phyloP scores from a whole-genome alignment of 2,329 filamentous ascomycete species.

The Aspergillus clavatus region DNA sequence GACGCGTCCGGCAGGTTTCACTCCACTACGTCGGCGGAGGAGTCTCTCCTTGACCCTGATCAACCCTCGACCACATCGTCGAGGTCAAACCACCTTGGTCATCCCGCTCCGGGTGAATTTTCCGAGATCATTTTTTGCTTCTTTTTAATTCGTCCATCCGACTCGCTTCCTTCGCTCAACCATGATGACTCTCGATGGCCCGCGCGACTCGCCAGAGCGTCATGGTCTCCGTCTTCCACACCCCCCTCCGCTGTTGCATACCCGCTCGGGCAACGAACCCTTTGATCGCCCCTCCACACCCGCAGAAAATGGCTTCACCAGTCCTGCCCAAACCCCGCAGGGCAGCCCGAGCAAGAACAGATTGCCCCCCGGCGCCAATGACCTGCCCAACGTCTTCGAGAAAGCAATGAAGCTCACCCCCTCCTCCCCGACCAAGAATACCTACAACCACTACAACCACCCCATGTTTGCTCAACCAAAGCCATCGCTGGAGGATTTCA shows the following conservation, averaged over 20 bases:
- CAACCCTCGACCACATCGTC: neutral
- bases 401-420: slow-evolving; percentile 47
- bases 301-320: slow-evolving; percentile 43
- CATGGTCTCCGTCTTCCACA: slow-evolving; percentile 39
- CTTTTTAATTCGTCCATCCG: neutral
- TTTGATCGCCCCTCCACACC: slow-evolving; percentile 46
- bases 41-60: neutral
- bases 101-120: slow-evolving; percentile 1
- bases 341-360: slow-evolving; percentile 50
- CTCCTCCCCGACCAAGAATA: slow-evolving; percentile 41
- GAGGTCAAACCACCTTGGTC: neutral
- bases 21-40: neutral
- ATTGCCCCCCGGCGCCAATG: slow-evolving; percentile 45
- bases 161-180: neutral
- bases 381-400: slow-evolving; percentile 48
- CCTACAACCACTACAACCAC: slow-evolving; percentile 37
- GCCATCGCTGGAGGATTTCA: slow-evolving; percentile 38
- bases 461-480: slow-evolving; percentile 40
- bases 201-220: slow-evolving; percentile 29
- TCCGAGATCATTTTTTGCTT: slow-evolving; percentile 4
- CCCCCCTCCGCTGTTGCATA: slow-evolving; percentile 46
- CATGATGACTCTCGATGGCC: slow-evolving; percentile 35
- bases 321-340: slow-evolving; percentile 45
- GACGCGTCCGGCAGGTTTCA: neutral
- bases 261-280: slow-evolving; percentile 44